Base-by-base conservation (phyloP, 768 basidiomycete species). In the Leccinum arenicola region DNA sequence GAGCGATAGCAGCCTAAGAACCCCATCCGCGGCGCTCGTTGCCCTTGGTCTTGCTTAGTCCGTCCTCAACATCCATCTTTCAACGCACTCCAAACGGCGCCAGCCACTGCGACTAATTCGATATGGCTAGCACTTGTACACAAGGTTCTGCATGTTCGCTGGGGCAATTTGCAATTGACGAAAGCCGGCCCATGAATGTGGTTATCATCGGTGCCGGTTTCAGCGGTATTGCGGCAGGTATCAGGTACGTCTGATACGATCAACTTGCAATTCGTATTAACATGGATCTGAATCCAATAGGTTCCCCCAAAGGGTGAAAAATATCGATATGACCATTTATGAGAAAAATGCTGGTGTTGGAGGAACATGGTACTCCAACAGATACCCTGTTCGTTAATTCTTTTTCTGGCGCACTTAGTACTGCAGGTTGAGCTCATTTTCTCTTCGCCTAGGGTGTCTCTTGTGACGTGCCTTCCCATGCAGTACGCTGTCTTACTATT, bases 391-490 rank as follows among this genome's bases (percentile, higher is more conserved):
- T 61, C 59, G 59, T 82, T 51, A 66, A 48, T 53, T 14, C 19
- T 31, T 7, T 53, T 17, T 38, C 35, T 49, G 4, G 12, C 8
- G 15, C 15, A 15, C 7, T 6, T 6, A 21, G 21, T 47, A 36
- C 36, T 15, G 8, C 7, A 21, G 17, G 36, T 21, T 9, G 19
- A 19, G 6, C 59, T 56, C 43, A 56, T 17, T 8, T 11, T 36
- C 7, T 36, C 21, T 15, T 23, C 27, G 9, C 19, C 33, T 31
- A 83, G 76, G 84, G 84, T 9, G 67, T 85, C 10, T 78, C 81
- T n/a, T 87, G 86, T 63, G 86, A 86, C 64, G 78, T 86, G 21
- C 84, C 84, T 11, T 77, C 84, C 2, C 83, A 84, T 58, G 77
- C 75, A 40, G 84, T 84, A 65, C 60, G 78, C 62, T 60, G 49